Evolutionary conservation across 2,329 filamentous ascomycete species (phyloP).

Genomic region (Paecilomyces fulvus): DNA sequence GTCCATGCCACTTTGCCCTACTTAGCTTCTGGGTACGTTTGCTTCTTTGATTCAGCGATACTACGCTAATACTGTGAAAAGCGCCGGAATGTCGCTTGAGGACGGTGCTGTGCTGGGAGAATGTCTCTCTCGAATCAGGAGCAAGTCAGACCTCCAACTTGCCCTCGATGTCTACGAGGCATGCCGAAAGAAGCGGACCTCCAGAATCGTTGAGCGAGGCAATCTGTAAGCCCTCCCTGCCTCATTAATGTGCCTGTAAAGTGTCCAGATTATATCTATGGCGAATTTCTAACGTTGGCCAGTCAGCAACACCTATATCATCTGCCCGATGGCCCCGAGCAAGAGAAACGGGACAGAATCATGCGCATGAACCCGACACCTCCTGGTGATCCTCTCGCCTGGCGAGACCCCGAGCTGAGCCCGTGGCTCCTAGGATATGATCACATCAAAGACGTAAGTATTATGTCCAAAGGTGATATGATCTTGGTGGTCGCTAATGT

Average conservation of each 20-base stretch:
- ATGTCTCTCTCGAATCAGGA: constrained; percentile 42
- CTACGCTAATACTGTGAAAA: constrained; percentile 11
- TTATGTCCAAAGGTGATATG: background rate
- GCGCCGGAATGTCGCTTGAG: constrained; percentile 54
- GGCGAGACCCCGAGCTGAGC: constrained; percentile 34
- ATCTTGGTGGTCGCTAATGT: background rate
- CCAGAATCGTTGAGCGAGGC: constrained; percentile 51
- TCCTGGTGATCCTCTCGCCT: constrained; percentile 35
- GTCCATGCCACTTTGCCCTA: constrained; percentile 59
- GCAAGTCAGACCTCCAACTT: constrained; percentile 31
- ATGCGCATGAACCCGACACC: constrained; percentile 31
- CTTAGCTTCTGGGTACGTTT: constrained; percentile 38
- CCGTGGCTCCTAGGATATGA: constrained; percentile 35
- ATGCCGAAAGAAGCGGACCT: constrained; percentile 50
- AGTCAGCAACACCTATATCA: constrained; percentile 55
- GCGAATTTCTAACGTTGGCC: background rate
- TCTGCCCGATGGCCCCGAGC: constrained; percentile 50
- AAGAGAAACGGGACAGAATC: constrained; percentile 44
- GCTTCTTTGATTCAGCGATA: background rate
- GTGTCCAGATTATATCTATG: background rate
- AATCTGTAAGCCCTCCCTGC: constrained; percentile 22
- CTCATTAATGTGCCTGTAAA: too few species aligned
- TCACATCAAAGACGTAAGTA: constrained; percentile 28
- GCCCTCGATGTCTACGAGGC: constrained; percentile 44
- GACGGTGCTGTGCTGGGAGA: constrained; percentile 51